These are phyloP conservation scores for Eragrostis curvula DNA, from an alignment of 176 grass and related monocot species.

Conservation along the genomic window DNA sequence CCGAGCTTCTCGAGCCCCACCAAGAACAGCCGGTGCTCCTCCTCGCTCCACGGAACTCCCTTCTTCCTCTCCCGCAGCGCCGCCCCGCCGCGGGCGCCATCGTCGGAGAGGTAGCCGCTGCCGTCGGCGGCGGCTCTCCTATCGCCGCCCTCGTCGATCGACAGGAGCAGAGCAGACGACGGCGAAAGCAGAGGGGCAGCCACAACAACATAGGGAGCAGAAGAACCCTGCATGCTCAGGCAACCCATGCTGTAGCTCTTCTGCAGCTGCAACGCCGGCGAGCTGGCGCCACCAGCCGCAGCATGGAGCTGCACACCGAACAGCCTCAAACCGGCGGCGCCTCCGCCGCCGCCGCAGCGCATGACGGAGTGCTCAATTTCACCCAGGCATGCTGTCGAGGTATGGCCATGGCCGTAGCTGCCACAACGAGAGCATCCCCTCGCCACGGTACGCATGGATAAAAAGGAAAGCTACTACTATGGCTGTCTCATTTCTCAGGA, in stretches of 20 bases:
- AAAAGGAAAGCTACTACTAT: neutral
- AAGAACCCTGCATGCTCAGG: slow-evolving; percentile 19
- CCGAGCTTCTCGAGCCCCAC: slow-evolving; percentile 69
- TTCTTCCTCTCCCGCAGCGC: slow-evolving; percentile 59
- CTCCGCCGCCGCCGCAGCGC: neutral
- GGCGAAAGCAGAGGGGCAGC: neutral
- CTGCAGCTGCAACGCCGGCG: slow-evolving; percentile 37
- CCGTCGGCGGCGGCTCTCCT: slow-evolving; percentile 33
- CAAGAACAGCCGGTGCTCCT: slow-evolving; percentile 75
- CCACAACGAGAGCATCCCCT: slow-evolving; percentile 52
- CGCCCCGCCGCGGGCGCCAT: slow-evolving; percentile 30
- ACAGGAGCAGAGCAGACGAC: slow-evolving; percentile 33
- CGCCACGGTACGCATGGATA: slow-evolving; percentile 41
- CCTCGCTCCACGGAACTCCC: slow-evolving; percentile 79
- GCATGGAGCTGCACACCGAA: slow-evolving; percentile 76
- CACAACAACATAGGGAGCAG: neutral
- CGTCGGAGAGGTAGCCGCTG: slow-evolving; percentile 59
- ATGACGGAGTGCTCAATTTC: neutral
- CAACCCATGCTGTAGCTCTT: slow-evolving; percentile 53
- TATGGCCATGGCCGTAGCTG: slow-evolving; percentile 46
- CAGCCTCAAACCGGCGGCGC: slow-evolving; percentile 38
- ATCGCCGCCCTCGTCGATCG: slow-evolving; percentile 43
- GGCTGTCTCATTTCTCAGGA: neutral
- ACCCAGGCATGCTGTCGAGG: slow-evolving; percentile 37
- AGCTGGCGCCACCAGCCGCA: neutral